Percentiles rank a stretch among this genome's conserved stretches.
phyloP scores from a whole-genome alignment of 2,329 filamentous ascomycete genomes.

The Pseudogymnoascus sp. region DNA sequence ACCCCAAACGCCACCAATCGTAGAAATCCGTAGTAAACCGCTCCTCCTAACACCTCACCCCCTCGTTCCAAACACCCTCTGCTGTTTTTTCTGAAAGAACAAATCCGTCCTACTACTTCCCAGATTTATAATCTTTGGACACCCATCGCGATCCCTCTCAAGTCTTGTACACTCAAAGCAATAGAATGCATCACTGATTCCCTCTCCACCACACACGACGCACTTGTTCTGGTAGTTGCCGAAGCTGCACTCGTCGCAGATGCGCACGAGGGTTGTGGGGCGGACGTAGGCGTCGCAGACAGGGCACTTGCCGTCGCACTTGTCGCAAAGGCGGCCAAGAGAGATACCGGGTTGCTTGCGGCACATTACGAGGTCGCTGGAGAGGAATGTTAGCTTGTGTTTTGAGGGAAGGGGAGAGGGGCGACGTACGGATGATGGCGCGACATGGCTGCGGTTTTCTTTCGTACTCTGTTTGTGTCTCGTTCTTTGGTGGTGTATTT shows the following conservation, averaged over 20 bases:
- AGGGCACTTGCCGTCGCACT: conserved; percentile 98
- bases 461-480: background rate
- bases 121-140: conserved; percentile 98
- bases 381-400: conserved; percentile 11
- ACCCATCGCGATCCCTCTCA: conserved; percentile 95
- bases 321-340: conserved; percentile 98
- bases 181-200: conserved; percentile 97
- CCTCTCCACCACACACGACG: conserved; percentile 95
- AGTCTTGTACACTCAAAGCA: conserved; percentile 97
- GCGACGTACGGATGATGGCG: conserved; percentile 78
- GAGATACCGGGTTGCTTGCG: conserved; percentile 96
- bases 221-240: conserved; percentile 99
- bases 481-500: background rate
- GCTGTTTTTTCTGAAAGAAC: conserved; percentile 23
- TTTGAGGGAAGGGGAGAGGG: background rate
- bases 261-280: conserved; percentile 91
- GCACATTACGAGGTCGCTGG: conserved; percentile 95
- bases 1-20: background rate
- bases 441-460: conserved; percentile 54
- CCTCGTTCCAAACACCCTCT: conserved; percentile 8
- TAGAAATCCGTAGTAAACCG: background rate
- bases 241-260: conserved; percentile 99
- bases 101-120: conserved; percentile 93
- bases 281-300: conserved; percentile 99
- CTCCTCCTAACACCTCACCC: background rate